phyloP scores from a whole-genome alignment of 805 yeast species.

The Spathaspora gorwiae region DNA sequence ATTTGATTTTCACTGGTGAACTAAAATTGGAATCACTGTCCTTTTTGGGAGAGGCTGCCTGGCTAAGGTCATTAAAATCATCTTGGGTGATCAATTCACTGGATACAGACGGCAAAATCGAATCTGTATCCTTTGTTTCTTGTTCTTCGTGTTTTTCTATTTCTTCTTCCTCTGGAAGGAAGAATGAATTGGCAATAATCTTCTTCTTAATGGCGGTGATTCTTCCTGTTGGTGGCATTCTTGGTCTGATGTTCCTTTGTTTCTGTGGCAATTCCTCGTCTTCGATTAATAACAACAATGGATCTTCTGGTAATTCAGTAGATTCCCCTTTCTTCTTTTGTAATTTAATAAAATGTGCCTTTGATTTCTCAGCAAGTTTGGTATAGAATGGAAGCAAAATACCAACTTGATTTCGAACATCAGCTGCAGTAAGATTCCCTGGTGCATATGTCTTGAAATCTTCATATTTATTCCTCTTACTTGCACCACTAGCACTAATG shows the following conservation, averaged over 20 bases:
- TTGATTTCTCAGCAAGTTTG: conserved; percentile 38
- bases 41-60: neutral
- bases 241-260: conserved; percentile 67
- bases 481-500: conserved; percentile 38
- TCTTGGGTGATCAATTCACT: neutral
- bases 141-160: neutral
- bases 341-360: conserved; percentile 35
- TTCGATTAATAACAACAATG: conserved; percentile 47
- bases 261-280: conserved; percentile 84
- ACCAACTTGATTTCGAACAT: conserved; percentile 52
- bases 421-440: conserved; percentile 48
- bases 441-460: conserved; percentile 58
- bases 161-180: conserved; percentile 37
- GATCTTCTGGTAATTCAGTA: conserved; percentile 36
- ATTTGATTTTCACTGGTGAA: conserved; percentile 2
- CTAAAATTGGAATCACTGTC: neutral
- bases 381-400: conserved; percentile 51
- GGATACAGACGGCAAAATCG: neutral
- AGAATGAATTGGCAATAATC: conserved; percentile 48
- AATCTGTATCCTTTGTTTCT: conserved; percentile 3
- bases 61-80: neutral
- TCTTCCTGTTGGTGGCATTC: conserved; percentile 88
- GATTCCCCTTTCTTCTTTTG: conserved; percentile 39
- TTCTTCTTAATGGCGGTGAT: conserved; percentile 68
- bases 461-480: conserved; percentile 53